Conservation (phyloP, 306 rosid genomes). For the Purshia tridentata region DNA sequence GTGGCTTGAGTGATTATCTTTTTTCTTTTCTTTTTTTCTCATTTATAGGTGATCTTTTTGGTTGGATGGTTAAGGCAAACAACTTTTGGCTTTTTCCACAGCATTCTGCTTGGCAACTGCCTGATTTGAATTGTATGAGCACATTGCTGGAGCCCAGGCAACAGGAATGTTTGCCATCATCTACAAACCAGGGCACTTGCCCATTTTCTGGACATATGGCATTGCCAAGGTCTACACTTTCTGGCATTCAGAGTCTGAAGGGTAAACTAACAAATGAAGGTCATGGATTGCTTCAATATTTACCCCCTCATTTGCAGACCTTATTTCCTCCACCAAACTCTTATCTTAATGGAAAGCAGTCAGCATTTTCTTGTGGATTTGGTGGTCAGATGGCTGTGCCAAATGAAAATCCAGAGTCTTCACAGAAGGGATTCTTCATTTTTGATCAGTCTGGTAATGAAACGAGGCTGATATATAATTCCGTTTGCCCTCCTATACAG, state of each 20-base stretch:
- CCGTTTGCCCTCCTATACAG: conserved; percentile 42
- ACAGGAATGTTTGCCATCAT: conserved; percentile 34
- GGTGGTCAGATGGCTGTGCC: conserved; percentile 30
- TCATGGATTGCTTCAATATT: conserved; percentile 39
- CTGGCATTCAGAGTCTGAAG: conserved; percentile 33
- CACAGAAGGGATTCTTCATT: conserved; percentile 62
- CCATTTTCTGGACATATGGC: conserved; percentile 34
- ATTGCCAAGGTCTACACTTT: conserved; percentile 42
- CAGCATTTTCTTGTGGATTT: conserved; percentile 16
- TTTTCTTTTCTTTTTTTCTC: conserved; percentile 12
- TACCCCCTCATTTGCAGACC: conserved; percentile 24
- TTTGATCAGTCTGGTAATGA: conserved; percentile 65
- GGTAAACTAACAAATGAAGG: conserved; percentile 39
- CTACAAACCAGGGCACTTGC: conserved; percentile 29
- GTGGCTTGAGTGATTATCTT: conserved; percentile 16
- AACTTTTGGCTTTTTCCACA: conserved; percentile 40
- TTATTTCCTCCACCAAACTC: conserved; percentile 32
- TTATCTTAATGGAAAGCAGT: conserved; percentile 28
- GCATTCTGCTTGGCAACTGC: conserved; percentile 53
- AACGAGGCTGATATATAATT: conserved; percentile 58
- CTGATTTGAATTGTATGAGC: conserved; percentile 34
- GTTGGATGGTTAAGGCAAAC: conserved; percentile 64
- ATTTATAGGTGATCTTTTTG: conserved; percentile 35
- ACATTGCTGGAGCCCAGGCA: conserved; percentile 34
- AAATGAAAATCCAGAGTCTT: conserved; percentile 36